phyloP scores from a whole-genome alignment of 495 filamentous ascomycete genomes.

The Talaromyces stipitatus region DNA sequence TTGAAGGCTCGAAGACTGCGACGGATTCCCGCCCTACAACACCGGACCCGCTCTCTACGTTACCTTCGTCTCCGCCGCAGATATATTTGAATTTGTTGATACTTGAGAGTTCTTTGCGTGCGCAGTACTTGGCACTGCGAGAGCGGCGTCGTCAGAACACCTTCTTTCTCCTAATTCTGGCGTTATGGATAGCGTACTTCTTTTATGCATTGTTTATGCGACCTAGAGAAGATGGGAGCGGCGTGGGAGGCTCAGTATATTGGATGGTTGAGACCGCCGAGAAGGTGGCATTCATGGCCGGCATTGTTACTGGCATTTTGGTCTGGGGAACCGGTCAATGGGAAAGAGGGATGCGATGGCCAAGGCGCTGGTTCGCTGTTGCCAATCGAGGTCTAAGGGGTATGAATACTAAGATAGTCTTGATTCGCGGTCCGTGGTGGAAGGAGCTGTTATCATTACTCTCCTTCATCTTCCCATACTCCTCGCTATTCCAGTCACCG shows the following conservation, averaged over 20 bases:
- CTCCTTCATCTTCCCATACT: conserved; percentile 69
- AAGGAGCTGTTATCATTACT: conserved; percentile 62
- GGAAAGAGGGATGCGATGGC: conserved; percentile 92
- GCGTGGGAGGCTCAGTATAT: conserved; percentile 88
- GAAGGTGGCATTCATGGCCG: conserved; percentile 81
- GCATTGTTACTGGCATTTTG: conserved; percentile 70
- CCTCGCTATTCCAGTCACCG: conserved; percentile 52
- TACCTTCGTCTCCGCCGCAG: conserved; percentile 89
- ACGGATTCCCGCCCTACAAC: conserved; percentile 24
- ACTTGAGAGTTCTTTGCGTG: conserved; percentile 87
- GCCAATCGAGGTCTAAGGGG: conserved; percentile 82
- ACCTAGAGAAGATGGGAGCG: conserved; percentile 81
- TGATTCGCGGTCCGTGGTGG: conserved; percentile 78
- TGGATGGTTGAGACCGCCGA: conserved; percentile 87
- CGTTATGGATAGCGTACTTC: conserved; percentile 74
- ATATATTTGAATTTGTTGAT: conserved; percentile 98
- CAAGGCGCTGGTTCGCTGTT: conserved; percentile 78
- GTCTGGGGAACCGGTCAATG: conserved; percentile 93
- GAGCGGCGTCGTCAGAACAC: conserved; percentile 87
- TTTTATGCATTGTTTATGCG: conserved; percentile 80
- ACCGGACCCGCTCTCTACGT: conserved; percentile 67
- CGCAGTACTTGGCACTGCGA: conserved; percentile 84
- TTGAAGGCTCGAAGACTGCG: conserved; percentile 12
- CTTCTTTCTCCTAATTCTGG: conserved; percentile 80
- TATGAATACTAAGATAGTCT: conserved; percentile 92